Evolutionary conservation across 1,284 basidiomycete genomes (phyloP).

Genomic region (Leccinum olivaceoglutinosum): DNA sequence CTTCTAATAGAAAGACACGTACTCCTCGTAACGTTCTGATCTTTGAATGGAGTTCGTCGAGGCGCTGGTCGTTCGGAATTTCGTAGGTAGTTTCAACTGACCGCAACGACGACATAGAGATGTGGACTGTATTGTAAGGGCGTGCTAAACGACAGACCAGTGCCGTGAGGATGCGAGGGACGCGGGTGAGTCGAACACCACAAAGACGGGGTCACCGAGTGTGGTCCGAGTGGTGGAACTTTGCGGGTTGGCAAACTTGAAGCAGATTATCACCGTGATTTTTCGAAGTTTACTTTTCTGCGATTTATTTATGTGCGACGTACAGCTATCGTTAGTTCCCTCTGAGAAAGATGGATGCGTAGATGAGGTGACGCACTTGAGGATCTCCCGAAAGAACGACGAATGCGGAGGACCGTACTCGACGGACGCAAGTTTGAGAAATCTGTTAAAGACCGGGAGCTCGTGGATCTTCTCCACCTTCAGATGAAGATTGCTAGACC

Average conservation of each 20-base stretch:
- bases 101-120: conserved; percentile 32
- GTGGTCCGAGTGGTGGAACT: background rate
- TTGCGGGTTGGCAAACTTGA: conserved; percentile 37
- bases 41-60: conserved; percentile 80
- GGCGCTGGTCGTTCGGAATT: conserved; percentile 71
- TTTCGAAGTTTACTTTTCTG: conserved; percentile 31
- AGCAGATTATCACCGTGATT: conserved; percentile 43
- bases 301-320: background rate
- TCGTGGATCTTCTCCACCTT: conserved; percentile 48
- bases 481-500: conserved; percentile 48
- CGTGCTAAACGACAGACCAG: background rate
- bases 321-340: background rate
- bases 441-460: conserved; percentile 38
- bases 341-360: background rate
- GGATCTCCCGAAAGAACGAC: conserved; percentile 37
- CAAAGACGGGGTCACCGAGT: conserved; percentile 34
- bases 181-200: conserved; percentile 66
- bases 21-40: conserved; percentile 73
- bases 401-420: conserved; percentile 37
- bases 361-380: conserved; percentile 35
- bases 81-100: conserved; percentile 68
- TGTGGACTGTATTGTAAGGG: too few relatives aligned
- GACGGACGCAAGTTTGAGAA: conserved; percentile 34
- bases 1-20: conserved; percentile 23
- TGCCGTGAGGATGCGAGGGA: conserved; percentile 46